phyloP scores from a whole-genome alignment of 148 eudicot genomes.

The Polygonum aviculare region DNA sequence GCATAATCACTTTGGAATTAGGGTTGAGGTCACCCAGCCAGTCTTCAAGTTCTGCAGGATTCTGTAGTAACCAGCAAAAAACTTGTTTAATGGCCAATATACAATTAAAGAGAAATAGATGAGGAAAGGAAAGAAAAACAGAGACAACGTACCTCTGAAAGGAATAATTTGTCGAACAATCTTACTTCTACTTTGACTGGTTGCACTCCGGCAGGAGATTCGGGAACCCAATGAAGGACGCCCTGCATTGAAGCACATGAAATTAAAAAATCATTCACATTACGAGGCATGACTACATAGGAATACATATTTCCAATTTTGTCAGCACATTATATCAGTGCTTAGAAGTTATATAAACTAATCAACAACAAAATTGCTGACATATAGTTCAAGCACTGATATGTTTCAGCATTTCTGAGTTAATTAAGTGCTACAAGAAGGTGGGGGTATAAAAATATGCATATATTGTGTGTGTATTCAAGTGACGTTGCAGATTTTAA shows the following conservation, averaged over 20 bases:
- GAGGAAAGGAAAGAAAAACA: conserved; percentile 4
- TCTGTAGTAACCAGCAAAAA: conserved; percentile 30
- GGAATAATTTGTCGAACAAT: conserved; percentile 76
- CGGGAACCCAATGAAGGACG: conserved; percentile 93
- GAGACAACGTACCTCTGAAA: conserved; percentile 55
- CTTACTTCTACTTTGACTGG: conserved; percentile 92
- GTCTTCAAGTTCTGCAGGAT: conserved; percentile 81
- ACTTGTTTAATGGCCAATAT: background rate
- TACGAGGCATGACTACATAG: background rate
- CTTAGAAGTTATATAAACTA: background rate
- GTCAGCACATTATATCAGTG: background rate
- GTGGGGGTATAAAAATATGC: no score
- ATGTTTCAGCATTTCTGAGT: no score
- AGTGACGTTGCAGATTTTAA: background rate
- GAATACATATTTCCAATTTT: background rate
- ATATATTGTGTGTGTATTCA: background rate
- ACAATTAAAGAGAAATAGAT: background rate
- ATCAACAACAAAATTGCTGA: background rate
- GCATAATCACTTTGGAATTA: conserved; percentile 62
- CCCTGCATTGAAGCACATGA: conserved; percentile 34
- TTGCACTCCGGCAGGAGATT: conserved; percentile 67
- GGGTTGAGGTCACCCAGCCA: conserved; percentile 86
- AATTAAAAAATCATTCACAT: background rate
- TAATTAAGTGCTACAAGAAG: background rate
- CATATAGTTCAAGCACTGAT: no score